Conservation (phyloP, 176 grass and related monocot genomes). For the Hyparrhenia diplandra region DNA sequence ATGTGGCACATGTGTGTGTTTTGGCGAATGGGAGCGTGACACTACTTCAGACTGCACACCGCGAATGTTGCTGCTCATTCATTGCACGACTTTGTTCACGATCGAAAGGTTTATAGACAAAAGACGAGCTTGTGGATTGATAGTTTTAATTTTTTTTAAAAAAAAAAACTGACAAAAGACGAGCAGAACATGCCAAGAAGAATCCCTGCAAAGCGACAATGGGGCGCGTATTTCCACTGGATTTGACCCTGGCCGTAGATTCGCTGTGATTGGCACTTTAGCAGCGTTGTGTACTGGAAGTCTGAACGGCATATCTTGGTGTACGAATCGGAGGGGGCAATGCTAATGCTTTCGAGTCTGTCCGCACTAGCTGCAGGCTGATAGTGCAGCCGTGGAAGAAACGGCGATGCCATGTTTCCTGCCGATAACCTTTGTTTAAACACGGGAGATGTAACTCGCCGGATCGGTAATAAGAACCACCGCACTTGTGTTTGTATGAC, state of each 20-base stretch:
- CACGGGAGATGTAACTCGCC: neutral
- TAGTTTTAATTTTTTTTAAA: too few species aligned
- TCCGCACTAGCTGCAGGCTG: slow-evolving; percentile 14
- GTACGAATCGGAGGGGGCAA: neutral
- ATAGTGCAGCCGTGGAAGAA: neutral
- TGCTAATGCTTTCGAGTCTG: neutral
- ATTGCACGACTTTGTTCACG: neutral
- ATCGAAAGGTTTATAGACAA: neutral
- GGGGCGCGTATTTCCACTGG: slow-evolving; percentile 4
- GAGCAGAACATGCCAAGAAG: neutral
- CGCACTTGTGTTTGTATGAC: neutral
- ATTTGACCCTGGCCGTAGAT: neutral
- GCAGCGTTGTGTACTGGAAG: neutral
- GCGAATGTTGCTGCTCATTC: neutral
- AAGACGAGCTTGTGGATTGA: neutral
- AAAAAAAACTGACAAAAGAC: neutral
- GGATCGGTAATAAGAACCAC: neutral
- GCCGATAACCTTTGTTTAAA: neutral
- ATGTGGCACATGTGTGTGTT: too few species aligned
- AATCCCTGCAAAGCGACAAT: neutral
- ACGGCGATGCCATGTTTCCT: neutral
- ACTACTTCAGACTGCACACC: neutral
- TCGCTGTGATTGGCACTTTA: neutral
- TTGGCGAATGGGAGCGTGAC: neutral
- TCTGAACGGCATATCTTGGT: neutral